Percentiles rank a stretch among this genome's conserved stretches.
These are phyloP conservation scores for Thalassiosira livingstoniorum DNA, from an alignment of 352 stramenopile genomes.

Conservation along the genomic window DNA sequence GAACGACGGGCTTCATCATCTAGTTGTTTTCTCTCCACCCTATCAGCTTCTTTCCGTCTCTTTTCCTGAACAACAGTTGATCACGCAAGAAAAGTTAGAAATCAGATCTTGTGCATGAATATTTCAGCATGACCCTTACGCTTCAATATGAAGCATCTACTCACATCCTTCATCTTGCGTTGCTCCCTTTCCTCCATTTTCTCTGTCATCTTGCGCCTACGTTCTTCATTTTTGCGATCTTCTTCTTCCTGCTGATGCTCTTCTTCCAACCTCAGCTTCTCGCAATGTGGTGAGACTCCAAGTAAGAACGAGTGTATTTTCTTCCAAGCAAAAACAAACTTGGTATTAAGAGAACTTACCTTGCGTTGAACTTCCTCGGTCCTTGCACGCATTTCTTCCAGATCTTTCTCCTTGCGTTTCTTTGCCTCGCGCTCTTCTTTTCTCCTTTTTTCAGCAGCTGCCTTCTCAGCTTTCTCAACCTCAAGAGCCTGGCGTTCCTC, in stretches of 20 bases:
- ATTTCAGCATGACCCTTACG: too few species aligned
- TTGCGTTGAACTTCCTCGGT: conserved; percentile 1
- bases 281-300: background rate
- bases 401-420: conserved; percentile 5
- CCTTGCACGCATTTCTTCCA: background rate
- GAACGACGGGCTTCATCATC: too few species aligned
- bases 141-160: too few species aligned
- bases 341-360: conserved; percentile 5
- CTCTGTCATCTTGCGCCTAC: background rate
- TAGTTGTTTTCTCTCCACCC: background rate
- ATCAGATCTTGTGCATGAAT: background rate
- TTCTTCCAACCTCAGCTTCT: background rate
- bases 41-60: conserved; percentile 1
- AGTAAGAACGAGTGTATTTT: background rate
- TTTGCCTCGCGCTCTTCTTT: background rate
- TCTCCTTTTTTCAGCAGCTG: too few species aligned
- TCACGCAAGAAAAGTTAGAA: background rate
- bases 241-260: background rate
- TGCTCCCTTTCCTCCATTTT: too few species aligned
- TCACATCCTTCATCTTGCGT: too few species aligned
- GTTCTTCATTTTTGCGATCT: background rate
- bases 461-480: too few species aligned
- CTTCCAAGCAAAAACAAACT: background rate
- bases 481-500: too few species aligned
- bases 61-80: background rate